These are phyloP conservation scores for Penium margaritaceum DNA, from an alignment of 139 green algal genomes.

Conservation along the genomic window DNA sequence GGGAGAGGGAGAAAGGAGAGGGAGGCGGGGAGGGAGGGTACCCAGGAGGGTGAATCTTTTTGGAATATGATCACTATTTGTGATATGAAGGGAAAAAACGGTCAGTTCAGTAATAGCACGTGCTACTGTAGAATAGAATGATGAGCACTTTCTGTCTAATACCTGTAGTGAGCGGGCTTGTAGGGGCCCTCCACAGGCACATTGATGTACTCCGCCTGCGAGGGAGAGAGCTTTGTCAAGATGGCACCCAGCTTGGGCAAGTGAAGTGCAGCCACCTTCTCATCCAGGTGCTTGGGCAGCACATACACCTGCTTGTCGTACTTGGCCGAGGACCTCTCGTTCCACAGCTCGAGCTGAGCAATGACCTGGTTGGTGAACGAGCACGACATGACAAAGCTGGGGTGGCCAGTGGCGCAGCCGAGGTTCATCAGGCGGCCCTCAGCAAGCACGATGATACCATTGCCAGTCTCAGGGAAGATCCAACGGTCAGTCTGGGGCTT, in stretches of 20 bases:
- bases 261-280: constrained; percentile 95
- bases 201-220: constrained; percentile 97
- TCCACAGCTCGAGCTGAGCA: constrained; percentile 99
- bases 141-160: no score
- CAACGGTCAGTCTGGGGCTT: constrained; percentile 91
- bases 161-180: constrained; percentile 95
- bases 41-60: no score
- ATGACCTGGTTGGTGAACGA: constrained; percentile 99
- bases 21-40: no score
- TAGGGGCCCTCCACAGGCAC: constrained; percentile 81
- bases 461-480: constrained; percentile 93
- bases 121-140: no score
- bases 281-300: constrained; percentile 98
- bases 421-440: constrained; percentile 99
- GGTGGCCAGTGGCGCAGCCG: constrained; percentile 97
- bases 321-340: constrained; percentile 80
- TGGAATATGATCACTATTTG: no score
- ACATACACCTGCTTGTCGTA: constrained; percentile 99
- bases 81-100: no score
- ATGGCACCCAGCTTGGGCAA: constrained; percentile 92
- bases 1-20: no score
- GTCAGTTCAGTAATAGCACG: no score
- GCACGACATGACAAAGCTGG: constrained; percentile 99
- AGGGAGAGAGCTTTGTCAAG: constrained; percentile 78
- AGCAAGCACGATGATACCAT: constrained; percentile 91